Base-by-base conservation (phyloP, 2,329 filamentous ascomycete genomes). In the Zarea fungicola region DNA sequence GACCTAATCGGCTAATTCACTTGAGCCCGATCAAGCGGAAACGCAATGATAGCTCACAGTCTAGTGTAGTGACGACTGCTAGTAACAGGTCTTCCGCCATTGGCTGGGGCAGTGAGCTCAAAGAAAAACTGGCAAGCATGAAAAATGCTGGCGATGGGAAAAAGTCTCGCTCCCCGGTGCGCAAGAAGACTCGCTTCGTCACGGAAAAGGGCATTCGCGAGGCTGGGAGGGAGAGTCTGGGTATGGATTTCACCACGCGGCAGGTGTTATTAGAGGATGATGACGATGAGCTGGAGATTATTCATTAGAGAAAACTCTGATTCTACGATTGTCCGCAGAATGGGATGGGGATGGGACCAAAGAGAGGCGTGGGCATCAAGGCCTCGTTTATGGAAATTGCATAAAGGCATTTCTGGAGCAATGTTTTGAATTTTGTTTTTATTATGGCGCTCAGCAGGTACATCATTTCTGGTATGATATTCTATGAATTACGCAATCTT, bases 121-220 rank as follows among this genome's bases (percentile, higher is more conserved):
- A 66, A 51, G 72, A 75, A 34, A 83, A 84, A 64, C 68, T 85
- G 22, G 64, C 74, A 4, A 71, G 74, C 53, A 84, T 85, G 81
- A 81, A 77, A 60, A n/a, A 36, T 11, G 74, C 81, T 4, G 80
- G 80, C 2, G 78, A 81, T 62, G 76, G 70, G 55, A 60, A 57
- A 44, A 58, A 62, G 40, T 57, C 57, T 23, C 58, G 60, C 26
- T 60, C 62, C 60, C 80, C 79, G 0, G 75, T 81, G 26, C 74
- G 78, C 56, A 85, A 89, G 68, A 89, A 88, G 74, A 90, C 86
- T 44, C 75, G 86, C n/a, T 90, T 91, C 60, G 77, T 90, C 34
- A 89, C 87, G 22, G 81, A 83, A 35, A 87, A 84, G 62, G 87
- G 87, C 0, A 90, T 91, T 53, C 78, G 82, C 48, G 85, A 89